phyloP scores from a whole-genome alignment of 371 early-diverging fungal species.

The Mucor mucedo region DNA sequence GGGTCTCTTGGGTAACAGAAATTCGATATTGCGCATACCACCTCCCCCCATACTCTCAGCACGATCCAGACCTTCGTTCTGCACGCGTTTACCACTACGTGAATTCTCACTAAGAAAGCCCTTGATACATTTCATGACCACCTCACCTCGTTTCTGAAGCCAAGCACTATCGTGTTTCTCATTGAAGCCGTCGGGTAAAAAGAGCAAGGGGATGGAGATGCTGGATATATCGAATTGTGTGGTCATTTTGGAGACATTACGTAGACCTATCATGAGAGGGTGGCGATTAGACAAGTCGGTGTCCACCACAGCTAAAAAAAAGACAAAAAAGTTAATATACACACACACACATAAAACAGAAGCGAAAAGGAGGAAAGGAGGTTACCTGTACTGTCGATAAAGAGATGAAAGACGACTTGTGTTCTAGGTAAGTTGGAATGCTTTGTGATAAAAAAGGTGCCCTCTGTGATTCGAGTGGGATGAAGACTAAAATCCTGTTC shows the following conservation, averaged over 20 bases:
- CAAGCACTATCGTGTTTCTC: slow-evolving; percentile 38
- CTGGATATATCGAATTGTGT: slow-evolving; percentile 72
- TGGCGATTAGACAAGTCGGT: slow-evolving; percentile 57
- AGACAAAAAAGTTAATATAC: neutral
- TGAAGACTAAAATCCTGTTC: slow-evolving; percentile 54
- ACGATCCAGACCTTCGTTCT: slow-evolving; percentile 36
- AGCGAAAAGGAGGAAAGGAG: too few species aligned
- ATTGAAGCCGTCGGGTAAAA: slow-evolving; percentile 62
- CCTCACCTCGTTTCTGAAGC: slow-evolving; percentile 60
- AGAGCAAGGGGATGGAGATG: slow-evolving; percentile 68
- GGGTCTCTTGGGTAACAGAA: slow-evolving; percentile 42
- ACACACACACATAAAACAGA: slow-evolving; percentile 5
- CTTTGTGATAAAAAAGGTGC: slow-evolving; percentile 76
- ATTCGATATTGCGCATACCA: slow-evolving; percentile 48
- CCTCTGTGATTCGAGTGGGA: slow-evolving; percentile 53
- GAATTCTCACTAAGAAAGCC: slow-evolving; percentile 65
- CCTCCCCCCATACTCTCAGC: slow-evolving; percentile 42
- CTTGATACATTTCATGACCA: slow-evolving; percentile 67
- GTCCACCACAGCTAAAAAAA: slow-evolving; percentile 37
- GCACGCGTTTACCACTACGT: slow-evolving; percentile 44
- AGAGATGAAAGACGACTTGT: slow-evolving; percentile 77
- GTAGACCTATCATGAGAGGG: slow-evolving; percentile 63
- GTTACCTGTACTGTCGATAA: slow-evolving; percentile 59
- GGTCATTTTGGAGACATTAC: slow-evolving; percentile 67
- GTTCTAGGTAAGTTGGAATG: slow-evolving; percentile 79